Evolutionary conservation across 148 eudicot genomes (phyloP).

Genomic region (Rhododendron ovatum): DNA sequence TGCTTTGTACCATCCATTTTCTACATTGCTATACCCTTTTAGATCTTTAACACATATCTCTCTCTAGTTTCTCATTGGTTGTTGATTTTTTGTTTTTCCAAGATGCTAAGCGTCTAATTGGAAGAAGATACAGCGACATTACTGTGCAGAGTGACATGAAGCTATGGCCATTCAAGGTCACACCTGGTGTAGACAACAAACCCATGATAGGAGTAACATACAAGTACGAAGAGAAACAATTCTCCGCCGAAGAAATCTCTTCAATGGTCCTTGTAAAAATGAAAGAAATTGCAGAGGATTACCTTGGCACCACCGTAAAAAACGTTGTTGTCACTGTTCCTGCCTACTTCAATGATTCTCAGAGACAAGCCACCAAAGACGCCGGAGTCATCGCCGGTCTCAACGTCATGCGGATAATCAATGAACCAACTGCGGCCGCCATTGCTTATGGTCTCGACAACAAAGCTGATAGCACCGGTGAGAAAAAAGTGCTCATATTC

Average conservation of each 20-base stretch:
- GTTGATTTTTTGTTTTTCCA: too few species aligned
- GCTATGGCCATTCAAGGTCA: not conserved
- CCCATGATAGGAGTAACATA: not conserved
- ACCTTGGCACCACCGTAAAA: not conserved
- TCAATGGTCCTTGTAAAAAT: not conserved
- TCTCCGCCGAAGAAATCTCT: not conserved
- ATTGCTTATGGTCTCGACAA: not conserved
- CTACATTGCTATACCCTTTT: too few species aligned
- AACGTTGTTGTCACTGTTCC: not conserved
- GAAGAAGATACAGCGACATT: too few species aligned
- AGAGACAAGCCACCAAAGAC: not conserved
- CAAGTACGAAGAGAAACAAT: not conserved
- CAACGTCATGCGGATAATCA: not conserved
- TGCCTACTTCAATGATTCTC: not conserved
- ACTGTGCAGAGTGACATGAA: too few species aligned
- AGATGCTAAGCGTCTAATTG: too few species aligned
- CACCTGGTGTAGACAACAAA: not conserved
- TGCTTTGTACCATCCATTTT: too few species aligned
- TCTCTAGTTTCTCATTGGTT: too few species aligned
- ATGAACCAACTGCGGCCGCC: not conserved
- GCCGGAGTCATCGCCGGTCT: not conserved
- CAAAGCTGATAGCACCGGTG: not conserved
- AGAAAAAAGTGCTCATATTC: not conserved
- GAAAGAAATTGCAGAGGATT: not conserved
- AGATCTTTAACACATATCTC: not conserved